phyloP scores from a whole-genome alignment of 2,329 filamentous ascomycete species.

The Ampelomyces quisqualis region DNA sequence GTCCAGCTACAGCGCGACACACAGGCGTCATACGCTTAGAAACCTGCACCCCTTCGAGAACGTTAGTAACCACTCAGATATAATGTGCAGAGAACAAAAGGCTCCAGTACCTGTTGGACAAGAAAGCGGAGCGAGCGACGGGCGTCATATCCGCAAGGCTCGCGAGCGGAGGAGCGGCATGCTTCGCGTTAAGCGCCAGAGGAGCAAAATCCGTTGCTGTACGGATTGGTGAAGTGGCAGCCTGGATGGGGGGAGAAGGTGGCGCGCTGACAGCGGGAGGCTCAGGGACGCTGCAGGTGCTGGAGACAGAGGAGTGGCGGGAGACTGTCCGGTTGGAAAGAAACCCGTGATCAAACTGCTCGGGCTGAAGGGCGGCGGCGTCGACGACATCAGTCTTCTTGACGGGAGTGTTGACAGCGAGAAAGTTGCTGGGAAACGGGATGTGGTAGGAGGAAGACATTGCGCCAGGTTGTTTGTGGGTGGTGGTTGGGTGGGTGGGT shows the following conservation, averaged over 20 bases:
- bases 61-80: slow-evolving; percentile 1
- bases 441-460: slow-evolving; percentile 44
- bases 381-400: slow-evolving; percentile 17
- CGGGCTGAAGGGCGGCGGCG: slow-evolving; percentile 21
- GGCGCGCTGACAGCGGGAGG: slow-evolving; percentile 28
- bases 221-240: slow-evolving; percentile 30
- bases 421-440: slow-evolving; percentile 39
- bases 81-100: neutral
- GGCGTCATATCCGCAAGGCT: slow-evolving; percentile 25
- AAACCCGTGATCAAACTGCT: slow-evolving; percentile 37
- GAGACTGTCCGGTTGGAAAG: slow-evolving; percentile 38
- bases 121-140: slow-evolving; percentile 27
- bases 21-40: neutral
- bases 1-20: slow-evolving; percentile 2
- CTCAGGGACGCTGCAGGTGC: slow-evolving; percentile 21
- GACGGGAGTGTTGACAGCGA: slow-evolving; percentile 40
- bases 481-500: slow-evolving; percentile 7
- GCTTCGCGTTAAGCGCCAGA: slow-evolving; percentile 40
- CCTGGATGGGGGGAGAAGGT: slow-evolving; percentile 30
- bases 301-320: slow-evolving; percentile 34
- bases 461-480: slow-evolving; percentile 28
- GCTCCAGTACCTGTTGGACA: slow-evolving; percentile 36
- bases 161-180: slow-evolving; percentile 24
- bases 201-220: slow-evolving; percentile 33
- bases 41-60: slow-evolving; percentile 3